A percentile compares a stretch with the other conserved stretches of the same genome.
These are phyloP conservation scores for Amanita jacksonii DNA, from an alignment of 768 basidiomycete genomes.

Conservation along the genomic window DNA sequence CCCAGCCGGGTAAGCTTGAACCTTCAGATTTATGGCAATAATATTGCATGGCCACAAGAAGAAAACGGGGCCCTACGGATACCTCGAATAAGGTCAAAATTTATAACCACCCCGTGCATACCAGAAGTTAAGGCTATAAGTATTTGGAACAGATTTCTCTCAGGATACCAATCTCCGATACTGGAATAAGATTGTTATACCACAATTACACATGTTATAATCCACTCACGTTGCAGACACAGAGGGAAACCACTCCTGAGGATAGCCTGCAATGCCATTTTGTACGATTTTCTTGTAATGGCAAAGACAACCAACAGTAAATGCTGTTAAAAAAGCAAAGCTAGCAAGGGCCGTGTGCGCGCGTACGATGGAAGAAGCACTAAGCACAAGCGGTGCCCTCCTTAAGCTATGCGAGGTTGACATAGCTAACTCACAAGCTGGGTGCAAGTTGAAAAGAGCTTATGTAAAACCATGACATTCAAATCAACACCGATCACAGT, in stretches of 20 bases:
- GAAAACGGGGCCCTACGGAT: conserved; percentile 59
- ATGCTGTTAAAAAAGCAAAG: conserved; percentile 54
- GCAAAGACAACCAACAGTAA: conserved; percentile 53
- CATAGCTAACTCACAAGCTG: background rate
- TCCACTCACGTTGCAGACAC: conserved; percentile 71
- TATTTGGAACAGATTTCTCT: conserved; percentile 77
- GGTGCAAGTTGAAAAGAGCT: background rate
- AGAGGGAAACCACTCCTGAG: conserved; percentile 86
- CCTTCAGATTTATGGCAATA: conserved; percentile 37
- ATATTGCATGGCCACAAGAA: conserved; percentile 54
- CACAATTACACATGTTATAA: conserved; percentile 3
- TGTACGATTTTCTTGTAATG: conserved; percentile 82
- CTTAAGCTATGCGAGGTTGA: background rate
- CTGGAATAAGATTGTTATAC: conserved; percentile 25
- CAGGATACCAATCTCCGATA: conserved; percentile 88
- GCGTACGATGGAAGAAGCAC: conserved; percentile 47
- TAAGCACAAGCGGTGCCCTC: conserved; percentile 19
- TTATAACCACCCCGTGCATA: too few relatives aligned
- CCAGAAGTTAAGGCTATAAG: conserved; percentile 81
- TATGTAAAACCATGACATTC: background rate
- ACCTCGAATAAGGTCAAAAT: too few relatives aligned
- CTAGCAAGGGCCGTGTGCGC: conserved; percentile 59
- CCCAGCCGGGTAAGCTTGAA: conserved; percentile 36
- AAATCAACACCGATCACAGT: conserved; percentile 76
- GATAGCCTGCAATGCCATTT: conserved; percentile 75